Evolutionary conservation across 2,329 filamentous ascomycete species (phyloP).

Genomic region (Tricladium varicosporioides): DNA sequence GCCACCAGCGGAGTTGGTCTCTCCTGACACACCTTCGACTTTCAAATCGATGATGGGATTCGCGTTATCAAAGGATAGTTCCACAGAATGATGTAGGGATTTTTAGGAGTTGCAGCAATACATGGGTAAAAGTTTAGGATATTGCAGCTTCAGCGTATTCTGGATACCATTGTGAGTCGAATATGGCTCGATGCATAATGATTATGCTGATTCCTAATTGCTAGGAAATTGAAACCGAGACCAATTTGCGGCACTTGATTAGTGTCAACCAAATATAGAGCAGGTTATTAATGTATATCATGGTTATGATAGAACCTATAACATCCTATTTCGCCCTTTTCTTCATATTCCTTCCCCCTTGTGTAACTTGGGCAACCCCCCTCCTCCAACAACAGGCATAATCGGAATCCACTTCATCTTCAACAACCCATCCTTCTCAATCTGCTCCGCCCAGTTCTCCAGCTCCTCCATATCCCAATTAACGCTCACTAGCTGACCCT

Average conservation of each 20-base stretch:
- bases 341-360: neutral
- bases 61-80: neutral
- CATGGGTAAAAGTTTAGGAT: too few relatives aligned
- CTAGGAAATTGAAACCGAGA: too few relatives aligned
- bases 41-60: neutral
- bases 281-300: too few relatives aligned
- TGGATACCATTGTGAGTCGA: too few relatives aligned
- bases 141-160: too few relatives aligned
- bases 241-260: too few relatives aligned
- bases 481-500: neutral
- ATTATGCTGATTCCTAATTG: too few relatives aligned
- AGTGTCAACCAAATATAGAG: too few relatives aligned
- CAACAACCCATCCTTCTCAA: neutral
- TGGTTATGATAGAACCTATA: too few relatives aligned
- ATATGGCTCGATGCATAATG: too few relatives aligned
- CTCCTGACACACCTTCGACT: neutral
- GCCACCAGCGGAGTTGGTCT: conserved; percentile 5
- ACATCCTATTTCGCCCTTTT: too few relatives aligned
- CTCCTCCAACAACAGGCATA: neutral
- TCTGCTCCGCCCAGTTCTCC: neutral
- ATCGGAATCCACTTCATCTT: neutral
- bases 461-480: neutral
- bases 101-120: neutral
- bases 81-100: neutral
- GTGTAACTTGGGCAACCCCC: neutral